These are phyloP conservation scores for Marasmius fiardii DNA, from an alignment of 1,284 basidiomycete species.

Conservation along the genomic window DNA sequence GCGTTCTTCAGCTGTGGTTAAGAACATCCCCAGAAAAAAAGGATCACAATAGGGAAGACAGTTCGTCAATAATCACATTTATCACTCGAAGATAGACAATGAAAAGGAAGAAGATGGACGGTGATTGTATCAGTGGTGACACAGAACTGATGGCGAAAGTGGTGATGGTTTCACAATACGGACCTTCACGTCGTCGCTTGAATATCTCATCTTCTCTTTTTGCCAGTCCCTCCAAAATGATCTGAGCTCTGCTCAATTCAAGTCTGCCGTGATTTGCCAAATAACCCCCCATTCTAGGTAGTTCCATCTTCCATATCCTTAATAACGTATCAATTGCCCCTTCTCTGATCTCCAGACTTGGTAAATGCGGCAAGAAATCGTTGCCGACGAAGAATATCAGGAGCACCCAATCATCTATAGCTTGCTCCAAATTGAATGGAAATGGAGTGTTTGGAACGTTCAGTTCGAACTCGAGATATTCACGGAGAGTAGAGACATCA, in stretches of 20 bases:
- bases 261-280: slow-evolving; percentile 92
- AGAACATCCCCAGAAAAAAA: slow-evolving; percentile 4
- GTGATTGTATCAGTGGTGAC: not conserved
- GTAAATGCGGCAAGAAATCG: slow-evolving; percentile 98
- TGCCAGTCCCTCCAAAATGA: slow-evolving; percentile 94
- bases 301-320: slow-evolving; percentile 92
- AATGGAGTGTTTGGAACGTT: slow-evolving; percentile 77
- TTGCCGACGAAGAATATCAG: slow-evolving; percentile 99
- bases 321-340: slow-evolving; percentile 97
- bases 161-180: slow-evolving; percentile 30
- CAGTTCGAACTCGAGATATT: slow-evolving; percentile 97
- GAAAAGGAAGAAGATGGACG: slow-evolving; percentile 11
- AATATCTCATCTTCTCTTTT: slow-evolving; percentile 96
- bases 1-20: slow-evolving; percentile 78
- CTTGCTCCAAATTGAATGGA: slow-evolving; percentile 93
- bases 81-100: slow-evolving; percentile 15
- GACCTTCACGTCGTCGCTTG: slow-evolving; percentile 86
- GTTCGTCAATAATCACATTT: not conserved
- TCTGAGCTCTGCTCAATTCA: slow-evolving; percentile 83
- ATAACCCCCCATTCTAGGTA: slow-evolving; percentile 96
- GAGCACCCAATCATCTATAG: slow-evolving; percentile 99
- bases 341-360: slow-evolving; percentile 97
- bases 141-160: slow-evolving; percentile 12
- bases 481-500: slow-evolving; percentile 91
- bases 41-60: slow-evolving; percentile 14